A percentile compares a stretch with the other conserved stretches of the same genome.
These are phyloP conservation scores for Rickenella mellea DNA, from an alignment of 768 basidiomycete genomes.

Conservation along the genomic window DNA sequence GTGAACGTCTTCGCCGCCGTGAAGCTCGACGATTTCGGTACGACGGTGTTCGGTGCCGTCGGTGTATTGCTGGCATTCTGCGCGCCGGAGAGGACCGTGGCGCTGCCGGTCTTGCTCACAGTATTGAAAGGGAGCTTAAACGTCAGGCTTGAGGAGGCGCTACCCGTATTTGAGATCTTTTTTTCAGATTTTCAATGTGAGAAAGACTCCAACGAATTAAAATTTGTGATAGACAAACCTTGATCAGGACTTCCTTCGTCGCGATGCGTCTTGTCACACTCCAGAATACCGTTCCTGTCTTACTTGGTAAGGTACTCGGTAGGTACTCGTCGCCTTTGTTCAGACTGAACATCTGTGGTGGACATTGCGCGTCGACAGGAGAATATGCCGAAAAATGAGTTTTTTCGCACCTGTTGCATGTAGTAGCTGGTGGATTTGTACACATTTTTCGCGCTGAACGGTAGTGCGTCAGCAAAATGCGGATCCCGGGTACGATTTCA, in stretches of 20 bases:
- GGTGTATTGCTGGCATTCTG: constrained; percentile 50
- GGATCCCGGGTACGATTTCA: neutral
- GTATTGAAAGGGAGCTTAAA: constrained; percentile 48
- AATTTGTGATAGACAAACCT: constrained; percentile 25
- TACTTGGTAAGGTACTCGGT: constrained; percentile 47
- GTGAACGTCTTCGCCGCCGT: constrained; percentile 39
- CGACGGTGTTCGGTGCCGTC: constrained; percentile 33
- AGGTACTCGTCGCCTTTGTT: constrained; percentile 56
- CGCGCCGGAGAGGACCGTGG: constrained; percentile 41
- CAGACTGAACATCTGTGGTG: constrained; percentile 51
- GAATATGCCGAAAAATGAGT: neutral
- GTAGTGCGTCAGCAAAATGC: too few species aligned
- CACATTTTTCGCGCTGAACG: constrained; percentile 38
- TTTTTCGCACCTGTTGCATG: constrained; percentile 44
- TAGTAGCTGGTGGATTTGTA: constrained; percentile 57
- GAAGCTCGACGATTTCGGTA: constrained; percentile 36
- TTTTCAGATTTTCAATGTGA: too few species aligned
- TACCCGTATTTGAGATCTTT: constrained; percentile 48
- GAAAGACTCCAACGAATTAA: neutral
- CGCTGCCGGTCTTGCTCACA: constrained; percentile 35
- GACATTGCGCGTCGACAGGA: neutral
- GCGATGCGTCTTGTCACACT: constrained; percentile 33
- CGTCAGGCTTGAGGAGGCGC: constrained; percentile 28
- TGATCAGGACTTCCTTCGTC: constrained; percentile 42
- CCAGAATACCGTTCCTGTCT: constrained; percentile 47